phyloP scores from a whole-genome alignment of 768 basidiomycete species.

The Psilocybe azurescens region DNA sequence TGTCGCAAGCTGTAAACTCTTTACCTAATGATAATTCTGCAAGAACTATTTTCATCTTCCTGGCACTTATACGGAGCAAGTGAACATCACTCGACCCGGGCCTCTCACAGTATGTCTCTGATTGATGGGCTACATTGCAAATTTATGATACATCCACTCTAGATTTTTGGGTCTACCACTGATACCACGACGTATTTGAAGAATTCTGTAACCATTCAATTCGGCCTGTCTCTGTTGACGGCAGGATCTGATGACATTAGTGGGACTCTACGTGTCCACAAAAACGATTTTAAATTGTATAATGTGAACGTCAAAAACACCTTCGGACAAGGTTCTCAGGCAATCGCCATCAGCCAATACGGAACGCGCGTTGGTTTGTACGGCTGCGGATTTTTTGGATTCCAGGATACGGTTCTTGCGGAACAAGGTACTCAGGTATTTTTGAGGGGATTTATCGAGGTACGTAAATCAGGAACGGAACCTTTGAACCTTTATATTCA shows the following conservation, averaged over 20 bases:
- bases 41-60: conserved; percentile 49
- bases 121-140: background rate
- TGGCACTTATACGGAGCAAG: conserved; percentile 48
- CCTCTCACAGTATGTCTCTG: conserved; percentile 39
- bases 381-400: conserved; percentile 50
- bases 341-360: conserved; percentile 55
- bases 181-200: conserved; percentile 40
- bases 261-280: conserved; percentile 54
- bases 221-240: conserved; percentile 36
- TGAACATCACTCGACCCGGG: conserved; percentile 49
- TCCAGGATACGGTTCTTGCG: conserved; percentile 53
- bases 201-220: conserved; percentile 47
- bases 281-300: conserved; percentile 52
- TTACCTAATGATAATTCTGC: conserved; percentile 43
- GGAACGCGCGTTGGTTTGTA: conserved; percentile 50
- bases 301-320: conserved; percentile 57
- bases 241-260: conserved; percentile 53
- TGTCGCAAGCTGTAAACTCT: conserved; percentile 43
- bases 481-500: background rate
- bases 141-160: no score
- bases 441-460: conserved; percentile 52
- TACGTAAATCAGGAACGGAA: conserved; percentile 15
- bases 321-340: conserved; percentile 48
- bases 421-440: conserved; percentile 56
- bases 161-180: conserved; percentile 52